phyloP scores from a whole-genome alignment of 1,139 yeast species.

The Casaregolazyma lundiana region DNA sequence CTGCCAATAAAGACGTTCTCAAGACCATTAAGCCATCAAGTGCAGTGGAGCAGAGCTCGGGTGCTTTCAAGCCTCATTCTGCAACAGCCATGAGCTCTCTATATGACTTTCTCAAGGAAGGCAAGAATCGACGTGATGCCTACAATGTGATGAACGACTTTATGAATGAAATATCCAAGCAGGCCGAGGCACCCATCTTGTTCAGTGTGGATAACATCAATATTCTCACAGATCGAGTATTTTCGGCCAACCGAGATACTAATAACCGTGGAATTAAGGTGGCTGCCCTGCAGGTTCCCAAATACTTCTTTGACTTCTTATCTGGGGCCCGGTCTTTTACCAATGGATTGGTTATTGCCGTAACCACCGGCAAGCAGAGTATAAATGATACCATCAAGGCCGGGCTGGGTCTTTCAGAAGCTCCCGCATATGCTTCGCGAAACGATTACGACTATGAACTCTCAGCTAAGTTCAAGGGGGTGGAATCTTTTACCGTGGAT shows the following conservation, averaged over 20 bases:
- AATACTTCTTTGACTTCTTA: conserved; percentile 50
- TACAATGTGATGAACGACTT: conserved; percentile 49
- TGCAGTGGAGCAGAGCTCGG: conserved; percentile 19
- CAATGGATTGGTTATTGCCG: conserved; percentile 58
- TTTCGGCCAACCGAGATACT: conserved; percentile 58
- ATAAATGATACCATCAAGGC: conserved; percentile 53
- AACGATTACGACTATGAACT: conserved; percentile 52
- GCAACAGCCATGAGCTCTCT: conserved; percentile 43
- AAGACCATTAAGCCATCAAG: conserved; percentile 31
- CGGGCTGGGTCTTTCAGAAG: conserved; percentile 51
- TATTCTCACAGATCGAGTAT: conserved; percentile 51
- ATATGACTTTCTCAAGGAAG: conserved; percentile 38
- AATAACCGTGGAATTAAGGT: conserved; percentile 57
- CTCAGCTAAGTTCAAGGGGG: conserved; percentile 49
- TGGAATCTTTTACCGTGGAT: conserved; percentile 45
- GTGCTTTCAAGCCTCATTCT: conserved; percentile 32
- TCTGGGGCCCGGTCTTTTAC: conserved; percentile 49
- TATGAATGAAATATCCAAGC: conserved; percentile 45
- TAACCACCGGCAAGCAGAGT: conserved; percentile 52
- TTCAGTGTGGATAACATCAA: conserved; percentile 75
- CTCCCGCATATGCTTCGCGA: conserved; percentile 49
- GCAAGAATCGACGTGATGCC: conserved; percentile 34
- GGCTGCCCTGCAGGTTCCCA: conserved; percentile 63
- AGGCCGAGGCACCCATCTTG: conserved; percentile 52
- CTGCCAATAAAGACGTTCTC: conserved; percentile 52